phyloP scores from a whole-genome alignment of 805 yeast species.

The Wickerhamomyces xylosicus region DNA sequence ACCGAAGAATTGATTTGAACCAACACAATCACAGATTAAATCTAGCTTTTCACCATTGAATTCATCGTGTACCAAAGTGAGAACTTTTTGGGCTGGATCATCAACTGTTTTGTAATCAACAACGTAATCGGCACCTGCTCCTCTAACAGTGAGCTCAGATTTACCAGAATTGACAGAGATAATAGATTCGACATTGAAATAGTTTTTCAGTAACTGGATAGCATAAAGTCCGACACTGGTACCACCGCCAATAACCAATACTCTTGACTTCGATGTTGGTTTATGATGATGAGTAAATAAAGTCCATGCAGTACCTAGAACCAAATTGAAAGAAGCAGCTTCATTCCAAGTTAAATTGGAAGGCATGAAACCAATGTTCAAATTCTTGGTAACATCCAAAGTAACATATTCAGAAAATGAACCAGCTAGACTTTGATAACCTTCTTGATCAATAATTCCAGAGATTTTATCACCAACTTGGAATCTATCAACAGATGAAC shows the following conservation, averaged over 20 bases:
- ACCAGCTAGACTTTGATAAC: too few species aligned
- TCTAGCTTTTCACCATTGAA: slow-evolving; percentile 38
- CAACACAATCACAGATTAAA: slow-evolving; percentile 54
- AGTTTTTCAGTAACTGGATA: not conserved
- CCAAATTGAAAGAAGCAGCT: not conserved
- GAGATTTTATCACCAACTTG: not conserved
- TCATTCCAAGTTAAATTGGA: not conserved
- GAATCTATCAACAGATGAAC: not conserved
- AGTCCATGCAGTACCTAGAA: not conserved
- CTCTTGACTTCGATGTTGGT: not conserved
- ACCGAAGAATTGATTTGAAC: slow-evolving; percentile 40
- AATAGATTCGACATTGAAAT: not conserved
- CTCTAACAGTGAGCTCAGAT: not conserved
- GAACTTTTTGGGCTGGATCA: slow-evolving; percentile 23
- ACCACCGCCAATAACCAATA: not conserved
- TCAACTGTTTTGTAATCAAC: slow-evolving; percentile 45
- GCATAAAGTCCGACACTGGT: not conserved
- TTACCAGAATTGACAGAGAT: not conserved
- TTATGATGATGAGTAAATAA: too few species aligned
- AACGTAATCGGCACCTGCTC: slow-evolving; percentile 45
- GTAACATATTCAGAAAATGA: not conserved
- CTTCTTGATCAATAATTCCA: not conserved
- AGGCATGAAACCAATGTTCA: not conserved
- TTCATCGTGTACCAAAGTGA: slow-evolving; percentile 21
- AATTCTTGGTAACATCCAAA: not conserved